phyloP scores from a whole-genome alignment of 129 eudicot species.

The Flaveria trinervia region DNA sequence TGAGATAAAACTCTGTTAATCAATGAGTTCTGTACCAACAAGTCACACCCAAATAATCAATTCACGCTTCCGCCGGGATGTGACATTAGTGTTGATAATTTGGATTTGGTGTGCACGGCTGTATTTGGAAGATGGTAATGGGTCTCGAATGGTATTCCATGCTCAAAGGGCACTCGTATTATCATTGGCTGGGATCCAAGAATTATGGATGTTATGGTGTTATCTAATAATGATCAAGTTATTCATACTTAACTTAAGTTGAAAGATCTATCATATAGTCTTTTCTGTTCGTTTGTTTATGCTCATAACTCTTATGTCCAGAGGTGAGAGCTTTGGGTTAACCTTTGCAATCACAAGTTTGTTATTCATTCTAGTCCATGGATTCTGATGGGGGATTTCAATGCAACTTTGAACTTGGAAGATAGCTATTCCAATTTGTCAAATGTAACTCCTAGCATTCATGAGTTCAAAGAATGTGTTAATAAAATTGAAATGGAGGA shows the following conservation, averaged over 20 bases:
- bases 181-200: not conserved
- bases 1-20: too few species aligned
- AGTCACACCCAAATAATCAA: too few species aligned
- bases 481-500: too few species aligned
- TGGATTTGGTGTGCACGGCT: not conserved
- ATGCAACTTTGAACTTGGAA: too few species aligned
- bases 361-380: not conserved
- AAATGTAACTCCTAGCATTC: not conserved
- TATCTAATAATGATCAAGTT: not conserved
- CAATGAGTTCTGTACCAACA: too few species aligned
- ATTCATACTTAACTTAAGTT: not conserved
- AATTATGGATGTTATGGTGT: not conserved
- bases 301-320: not conserved
- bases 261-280: too few species aligned
- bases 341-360: not conserved
- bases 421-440: not conserved
- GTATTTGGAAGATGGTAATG: not conserved
- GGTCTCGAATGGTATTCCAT: not conserved
- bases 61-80: too few species aligned
- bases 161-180: not conserved
- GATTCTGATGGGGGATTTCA: too few species aligned
- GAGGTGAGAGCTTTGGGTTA: not conserved
- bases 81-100: not conserved
- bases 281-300: too few species aligned
- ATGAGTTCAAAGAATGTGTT: not conserved